These are phyloP conservation scores for Eutrema salsugineum DNA, from an alignment of 441 rosid genomes.

Conservation along the genomic window DNA sequence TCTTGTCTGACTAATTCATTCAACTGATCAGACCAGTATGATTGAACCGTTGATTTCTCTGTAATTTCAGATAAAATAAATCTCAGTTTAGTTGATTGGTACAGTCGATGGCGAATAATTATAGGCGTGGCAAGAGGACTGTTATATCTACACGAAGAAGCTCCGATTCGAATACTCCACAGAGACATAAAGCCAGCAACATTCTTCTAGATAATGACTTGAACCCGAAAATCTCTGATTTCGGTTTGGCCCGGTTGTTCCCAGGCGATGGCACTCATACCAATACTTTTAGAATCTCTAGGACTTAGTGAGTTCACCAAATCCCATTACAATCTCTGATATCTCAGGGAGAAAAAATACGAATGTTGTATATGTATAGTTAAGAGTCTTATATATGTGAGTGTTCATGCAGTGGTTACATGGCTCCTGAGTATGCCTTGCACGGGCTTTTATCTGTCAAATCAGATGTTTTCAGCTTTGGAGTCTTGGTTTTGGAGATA, in stretches of 20 bases:
- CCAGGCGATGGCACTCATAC: constrained; percentile 83
- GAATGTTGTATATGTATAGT: constrained; percentile 2
- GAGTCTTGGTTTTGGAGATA: constrained; percentile 77
- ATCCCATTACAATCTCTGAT: background rate
- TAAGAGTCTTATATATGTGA: background rate
- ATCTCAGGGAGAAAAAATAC: background rate
- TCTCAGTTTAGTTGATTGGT: constrained; percentile 62
- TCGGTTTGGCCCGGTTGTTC: constrained; percentile 88
- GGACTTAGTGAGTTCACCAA: constrained; percentile 67
- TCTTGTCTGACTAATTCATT: too few relatives aligned
- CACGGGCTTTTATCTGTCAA: constrained; percentile 79
- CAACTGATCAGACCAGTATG: background rate
- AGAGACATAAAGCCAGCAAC: constrained; percentile 85
- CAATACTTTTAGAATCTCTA: constrained; percentile 69
- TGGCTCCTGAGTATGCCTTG: constrained; percentile 92
- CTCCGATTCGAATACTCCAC: constrained; percentile 83
- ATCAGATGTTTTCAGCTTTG: constrained; percentile 84
- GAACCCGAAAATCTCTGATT: constrained; percentile 88
- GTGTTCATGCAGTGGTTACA: constrained; percentile 67
- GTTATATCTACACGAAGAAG: constrained; percentile 87
- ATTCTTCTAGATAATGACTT: constrained; percentile 66
- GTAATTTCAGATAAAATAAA: constrained; percentile 49
- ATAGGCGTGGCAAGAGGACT: constrained; percentile 80
- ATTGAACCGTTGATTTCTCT: background rate
- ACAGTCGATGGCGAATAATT: constrained; percentile 54